These are phyloP conservation scores for Massarina eburnea DNA, from an alignment of 2,329 filamentous ascomycete species.

Conservation along the genomic window DNA sequence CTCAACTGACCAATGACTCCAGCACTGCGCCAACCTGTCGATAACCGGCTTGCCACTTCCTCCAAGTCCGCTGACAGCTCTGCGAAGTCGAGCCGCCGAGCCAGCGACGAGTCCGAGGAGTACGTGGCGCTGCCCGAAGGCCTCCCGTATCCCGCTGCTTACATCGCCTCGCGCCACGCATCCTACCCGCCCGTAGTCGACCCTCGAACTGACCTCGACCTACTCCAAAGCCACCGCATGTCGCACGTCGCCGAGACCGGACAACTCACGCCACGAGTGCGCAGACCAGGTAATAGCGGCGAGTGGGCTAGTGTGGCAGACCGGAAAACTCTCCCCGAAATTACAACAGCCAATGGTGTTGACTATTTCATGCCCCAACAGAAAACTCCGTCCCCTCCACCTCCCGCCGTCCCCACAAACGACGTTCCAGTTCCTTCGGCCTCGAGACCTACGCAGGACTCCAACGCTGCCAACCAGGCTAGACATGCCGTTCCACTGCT, in stretches of 20 bases:
- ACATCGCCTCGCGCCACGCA: constrained; percentile 28
- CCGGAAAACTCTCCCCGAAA: constrained; percentile 24
- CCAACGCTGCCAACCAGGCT: constrained; percentile 24
- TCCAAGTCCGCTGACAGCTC: constrained; percentile 27
- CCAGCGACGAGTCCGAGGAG: constrained; percentile 38
- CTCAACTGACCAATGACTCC: constrained; percentile 5
- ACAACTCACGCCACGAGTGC: constrained; percentile 47
- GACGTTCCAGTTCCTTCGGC: constrained; percentile 14
- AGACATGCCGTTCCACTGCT: constrained; percentile 38
- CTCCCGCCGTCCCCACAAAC: constrained; percentile 18
- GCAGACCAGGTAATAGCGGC: constrained; percentile 39
- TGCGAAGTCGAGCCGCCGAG: constrained; percentile 34
- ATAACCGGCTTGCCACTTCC: constrained; percentile 17
- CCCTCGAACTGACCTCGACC: constrained; percentile 39
- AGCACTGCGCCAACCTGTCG: constrained; percentile 26
- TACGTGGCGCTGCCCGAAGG: constrained; percentile 34
- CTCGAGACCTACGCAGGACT: constrained; percentile 23
- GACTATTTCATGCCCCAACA: constrained; percentile 41
- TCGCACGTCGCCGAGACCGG: constrained; percentile 55
- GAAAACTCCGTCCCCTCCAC: constrained; percentile 40
- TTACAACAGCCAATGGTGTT: constrained; percentile 35
- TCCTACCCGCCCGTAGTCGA: constrained; percentile 25
- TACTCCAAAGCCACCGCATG: constrained; percentile 51
- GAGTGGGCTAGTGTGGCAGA: constrained; percentile 43
- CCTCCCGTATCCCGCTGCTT: constrained; percentile 38